Conservation (phyloP, 1,284 basidiomycete genomes). For the Cutaneotrichosporon sp. region DNA sequence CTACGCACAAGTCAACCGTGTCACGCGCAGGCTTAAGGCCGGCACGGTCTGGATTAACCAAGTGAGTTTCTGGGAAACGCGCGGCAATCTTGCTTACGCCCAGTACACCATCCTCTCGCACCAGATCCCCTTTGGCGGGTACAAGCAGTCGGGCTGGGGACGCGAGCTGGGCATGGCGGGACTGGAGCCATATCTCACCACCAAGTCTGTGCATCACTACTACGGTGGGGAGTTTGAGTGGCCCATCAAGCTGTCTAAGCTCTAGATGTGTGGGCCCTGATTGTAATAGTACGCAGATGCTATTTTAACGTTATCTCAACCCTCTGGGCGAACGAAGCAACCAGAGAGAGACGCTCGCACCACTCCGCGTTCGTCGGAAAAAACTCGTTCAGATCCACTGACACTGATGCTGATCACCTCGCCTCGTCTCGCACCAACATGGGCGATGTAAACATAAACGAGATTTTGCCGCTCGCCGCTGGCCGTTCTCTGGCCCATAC, state of each 20-base stretch:
- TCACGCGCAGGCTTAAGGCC: slow-evolving; percentile 87
- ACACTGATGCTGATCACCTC: too few relatives aligned
- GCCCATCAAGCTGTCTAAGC: slow-evolving; percentile 5
- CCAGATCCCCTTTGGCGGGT: slow-evolving; percentile 52
- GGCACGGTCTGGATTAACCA: slow-evolving; percentile 71
- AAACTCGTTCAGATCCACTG: too few relatives aligned
- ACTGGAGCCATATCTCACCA: slow-evolving; percentile 18
- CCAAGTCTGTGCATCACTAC: slow-evolving; percentile 12
- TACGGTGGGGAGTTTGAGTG: slow-evolving; percentile 11
- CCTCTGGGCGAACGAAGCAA: too few relatives aligned
- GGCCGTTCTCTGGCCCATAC: too few relatives aligned
- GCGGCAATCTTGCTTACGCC: not conserved
- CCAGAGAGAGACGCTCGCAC: too few relatives aligned
- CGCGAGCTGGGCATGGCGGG: slow-evolving; percentile 49
- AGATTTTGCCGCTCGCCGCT: too few relatives aligned
- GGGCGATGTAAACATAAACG: too few relatives aligned
- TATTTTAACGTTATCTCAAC: too few relatives aligned
- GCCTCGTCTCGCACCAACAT: too few relatives aligned
- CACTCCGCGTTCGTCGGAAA: too few relatives aligned
- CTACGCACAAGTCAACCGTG: slow-evolving; percentile 85
- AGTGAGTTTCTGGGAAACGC: not conserved
- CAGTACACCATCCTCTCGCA: slow-evolving; percentile 68
- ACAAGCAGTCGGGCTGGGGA: slow-evolving; percentile 27
- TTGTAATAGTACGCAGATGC: not conserved
- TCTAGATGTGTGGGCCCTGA: not conserved